A percentile compares a stretch with the other conserved stretches of the same genome.
Conservation (phyloP, 1,284 basidiomycete genomes). For the Prillingera fragicola region DNA sequence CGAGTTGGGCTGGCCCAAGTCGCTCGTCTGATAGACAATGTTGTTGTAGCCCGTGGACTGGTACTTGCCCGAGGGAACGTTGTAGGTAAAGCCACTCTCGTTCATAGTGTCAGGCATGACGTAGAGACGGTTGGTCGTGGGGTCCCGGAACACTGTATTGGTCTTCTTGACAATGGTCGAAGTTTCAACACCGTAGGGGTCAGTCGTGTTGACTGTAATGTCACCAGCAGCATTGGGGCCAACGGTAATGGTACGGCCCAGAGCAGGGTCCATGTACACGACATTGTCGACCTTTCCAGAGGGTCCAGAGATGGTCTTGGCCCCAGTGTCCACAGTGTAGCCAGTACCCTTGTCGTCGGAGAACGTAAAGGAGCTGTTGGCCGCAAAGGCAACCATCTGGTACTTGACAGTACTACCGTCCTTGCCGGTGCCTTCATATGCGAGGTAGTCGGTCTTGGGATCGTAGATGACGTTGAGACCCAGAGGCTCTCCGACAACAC, state of each 20-base stretch:
- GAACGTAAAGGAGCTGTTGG: not conserved
- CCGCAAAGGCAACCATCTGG: not conserved
- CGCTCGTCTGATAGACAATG: not conserved
- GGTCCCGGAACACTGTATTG: not conserved
- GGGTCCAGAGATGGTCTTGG: no score
- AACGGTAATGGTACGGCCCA: not conserved
- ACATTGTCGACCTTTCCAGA: not conserved
- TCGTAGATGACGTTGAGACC: constrained; percentile 2
- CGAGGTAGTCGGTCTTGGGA: constrained; percentile 4
- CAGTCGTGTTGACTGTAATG: constrained; percentile 1
- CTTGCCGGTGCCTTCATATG: no score
- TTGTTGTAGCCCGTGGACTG: constrained; percentile 1
- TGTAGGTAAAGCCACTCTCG: constrained; percentile 1
- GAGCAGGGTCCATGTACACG: not conserved
- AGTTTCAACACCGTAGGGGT: not conserved
- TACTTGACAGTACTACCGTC: not conserved
- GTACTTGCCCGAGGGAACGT: constrained; percentile 2
- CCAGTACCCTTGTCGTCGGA: no score
- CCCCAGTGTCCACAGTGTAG: not conserved
- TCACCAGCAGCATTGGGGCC: not conserved
- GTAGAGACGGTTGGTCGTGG: not conserved
- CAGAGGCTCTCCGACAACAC: not conserved
- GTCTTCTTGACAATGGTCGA: not conserved
- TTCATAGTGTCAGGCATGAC: not conserved
- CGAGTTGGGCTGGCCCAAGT: not conserved